Percentiles rank a stretch among this genome's conserved stretches.
phyloP scores from a whole-genome alignment of 2,329 filamentous ascomycete genomes.

The Phialophora expanda region DNA sequence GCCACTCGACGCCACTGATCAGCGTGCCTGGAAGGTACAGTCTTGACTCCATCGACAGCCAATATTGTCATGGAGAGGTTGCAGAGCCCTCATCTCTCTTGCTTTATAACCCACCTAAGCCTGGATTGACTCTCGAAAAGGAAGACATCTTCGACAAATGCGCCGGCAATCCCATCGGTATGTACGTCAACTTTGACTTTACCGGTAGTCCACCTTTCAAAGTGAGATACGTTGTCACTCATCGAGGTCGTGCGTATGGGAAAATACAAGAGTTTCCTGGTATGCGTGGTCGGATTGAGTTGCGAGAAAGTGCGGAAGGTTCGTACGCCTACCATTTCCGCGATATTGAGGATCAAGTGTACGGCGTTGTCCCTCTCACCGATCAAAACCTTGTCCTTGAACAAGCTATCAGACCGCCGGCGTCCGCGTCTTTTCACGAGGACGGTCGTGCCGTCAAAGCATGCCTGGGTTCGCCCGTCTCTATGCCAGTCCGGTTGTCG shows the following conservation, averaged over 20 bases:
- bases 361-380: conserved; percentile 68
- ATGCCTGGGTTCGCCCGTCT: conserved; percentile 81
- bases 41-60: conserved; percentile 76
- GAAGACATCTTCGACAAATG: conserved; percentile 94
- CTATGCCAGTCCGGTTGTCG: conserved; percentile 73
- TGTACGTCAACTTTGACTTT: conserved; percentile 85
- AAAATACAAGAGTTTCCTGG: conserved; percentile 67
- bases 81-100: conserved; percentile 93
- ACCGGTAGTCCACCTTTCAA: conserved; percentile 90
- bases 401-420: conserved; percentile 91
- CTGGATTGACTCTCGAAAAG: conserved; percentile 72
- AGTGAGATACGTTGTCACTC: conserved; percentile 76
- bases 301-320: conserved; percentile 80
- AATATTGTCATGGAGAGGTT: conserved; percentile 84
- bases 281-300: conserved; percentile 80
- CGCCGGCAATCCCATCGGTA: conserved; percentile 87
- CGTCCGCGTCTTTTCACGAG: conserved; percentile 73
- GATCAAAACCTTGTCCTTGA: conserved; percentile 70
- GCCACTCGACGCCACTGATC: conserved; percentile 67
- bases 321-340: conserved; percentile 86
- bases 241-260: conserved; percentile 58
- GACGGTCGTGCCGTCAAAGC: conserved; percentile 62
- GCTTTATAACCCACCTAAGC: conserved; percentile 87
- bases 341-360: conserved; percentile 80
- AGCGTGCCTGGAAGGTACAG: conserved; percentile 84